Base-by-base conservation (phyloP, 179 eudicot species). In the Beta macrorhiza region DNA sequence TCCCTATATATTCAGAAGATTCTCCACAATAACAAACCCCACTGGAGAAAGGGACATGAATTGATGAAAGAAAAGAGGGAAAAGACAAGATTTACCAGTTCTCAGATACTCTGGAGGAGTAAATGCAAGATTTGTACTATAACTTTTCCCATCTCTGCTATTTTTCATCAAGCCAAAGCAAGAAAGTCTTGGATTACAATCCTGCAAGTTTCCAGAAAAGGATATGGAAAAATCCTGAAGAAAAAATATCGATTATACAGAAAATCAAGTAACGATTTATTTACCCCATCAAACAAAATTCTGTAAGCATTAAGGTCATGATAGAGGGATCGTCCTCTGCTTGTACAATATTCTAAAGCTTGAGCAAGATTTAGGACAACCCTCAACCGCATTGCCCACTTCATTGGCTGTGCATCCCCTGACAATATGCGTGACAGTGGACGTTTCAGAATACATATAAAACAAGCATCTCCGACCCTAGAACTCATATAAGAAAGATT, bases 131-230 rank as follows among this genome's bases (percentile, higher is more conserved):
- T 94, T 94, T 70, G 98, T 94, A 83, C 95, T 91, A 64, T 94
- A 94, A 83, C 98, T 94, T 84, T 91, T 94, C 63, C 98, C 97
- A 74, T 94, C 98, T 83, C 98, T 89, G 78, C 98, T 94, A 74
- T 94, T 94, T 89, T 94, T 94, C 98, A 94, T 94, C 86, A 94
- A 86, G 76, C 98, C 98, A 83, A 94, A 94, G 88, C 97, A 94
- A 45, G 98, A 94, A 56, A 94, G 89, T 74, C 95, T 90, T 71
- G 98, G 94, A 85, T 93, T 89, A 51, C 91, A 93, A 69, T 93
- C 97, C 98, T 94, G 81, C 76, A 76, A 61, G 53, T 13, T 69
- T 20, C 58, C 67, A 32, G 67, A 77, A 75, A 81, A 74, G 88
- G 56, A 17, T 42, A 17, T 71, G 22, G 11, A 19, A 49, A 49